A percentile compares a stretch with the other conserved stretches of the same genome.
Evolutionary conservation across 768 basidiomycete genomes (phyloP).

Genomic region (Psilocybe sp.): DNA sequence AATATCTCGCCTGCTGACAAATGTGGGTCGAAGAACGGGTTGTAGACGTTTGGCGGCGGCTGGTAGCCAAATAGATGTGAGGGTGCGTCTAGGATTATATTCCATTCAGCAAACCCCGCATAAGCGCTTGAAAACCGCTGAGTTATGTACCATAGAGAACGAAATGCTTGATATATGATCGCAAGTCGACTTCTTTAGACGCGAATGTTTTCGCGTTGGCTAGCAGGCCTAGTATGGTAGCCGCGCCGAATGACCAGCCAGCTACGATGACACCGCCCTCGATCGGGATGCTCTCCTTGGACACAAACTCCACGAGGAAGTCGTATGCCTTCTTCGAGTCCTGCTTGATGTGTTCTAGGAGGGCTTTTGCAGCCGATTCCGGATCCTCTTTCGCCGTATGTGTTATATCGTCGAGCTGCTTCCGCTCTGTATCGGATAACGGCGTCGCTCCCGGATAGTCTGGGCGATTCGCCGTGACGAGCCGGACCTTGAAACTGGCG

Average conservation of each 20-base stretch:
- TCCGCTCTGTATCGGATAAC: slow-evolving; percentile 5
- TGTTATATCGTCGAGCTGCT: slow-evolving; percentile 5
- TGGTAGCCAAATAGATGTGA: slow-evolving; percentile 5
- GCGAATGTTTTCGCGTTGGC: slow-evolving; percentile 2
- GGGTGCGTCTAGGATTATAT: not conserved
- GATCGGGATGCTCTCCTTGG: slow-evolving; percentile 3
- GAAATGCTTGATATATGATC: not conserved
- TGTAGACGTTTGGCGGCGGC: slow-evolving; percentile 4
- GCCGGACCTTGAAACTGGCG: slow-evolving; percentile 3
- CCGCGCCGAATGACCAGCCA: slow-evolving; percentile 7
- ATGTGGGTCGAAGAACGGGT: slow-evolving; percentile 4
- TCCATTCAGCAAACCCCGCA: not conserved
- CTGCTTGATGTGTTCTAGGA: slow-evolving; percentile 4
- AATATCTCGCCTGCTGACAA: slow-evolving; percentile 1
- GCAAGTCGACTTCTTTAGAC: not conserved
- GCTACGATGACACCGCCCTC: slow-evolving; percentile 4
- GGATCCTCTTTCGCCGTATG: slow-evolving; percentile 4
- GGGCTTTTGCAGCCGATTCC: slow-evolving; percentile 2
- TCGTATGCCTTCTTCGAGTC: slow-evolving; percentile 2
- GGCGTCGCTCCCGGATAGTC: slow-evolving; percentile 7
- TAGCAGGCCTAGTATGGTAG: slow-evolving; percentile 3
- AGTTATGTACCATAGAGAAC: slow-evolving; percentile 2
- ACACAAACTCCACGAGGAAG: slow-evolving; percentile 5
- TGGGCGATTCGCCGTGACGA: slow-evolving; percentile 6
- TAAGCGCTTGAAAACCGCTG: not conserved